A percentile compares a stretch with the other conserved stretches of the same genome.
Conservation (phyloP, 441 rosid species). For the Gossypium laxum region DNA sequence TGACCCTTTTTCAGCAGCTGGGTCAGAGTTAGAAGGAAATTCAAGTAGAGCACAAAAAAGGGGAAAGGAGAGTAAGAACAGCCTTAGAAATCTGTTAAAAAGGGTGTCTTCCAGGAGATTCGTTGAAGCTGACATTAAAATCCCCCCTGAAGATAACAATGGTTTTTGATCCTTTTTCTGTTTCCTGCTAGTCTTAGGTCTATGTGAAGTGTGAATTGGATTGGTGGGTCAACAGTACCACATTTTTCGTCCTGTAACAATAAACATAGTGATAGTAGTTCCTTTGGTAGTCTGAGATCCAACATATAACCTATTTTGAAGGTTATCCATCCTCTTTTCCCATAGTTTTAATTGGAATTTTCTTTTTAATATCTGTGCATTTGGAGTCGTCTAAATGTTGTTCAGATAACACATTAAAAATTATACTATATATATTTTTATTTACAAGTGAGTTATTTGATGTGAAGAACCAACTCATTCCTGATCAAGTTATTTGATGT, state of each 20-base stretch:
- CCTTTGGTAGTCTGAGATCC: background rate
- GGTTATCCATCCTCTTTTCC: background rate
- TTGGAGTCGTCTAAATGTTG: background rate
- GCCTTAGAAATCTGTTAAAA: slow-evolving; percentile 41
- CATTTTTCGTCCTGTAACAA: background rate
- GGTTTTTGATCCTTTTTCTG: slow-evolving; percentile 9
- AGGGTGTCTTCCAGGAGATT: slow-evolving; percentile 40
- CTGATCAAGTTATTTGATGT: too few relatives aligned
- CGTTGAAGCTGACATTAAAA: slow-evolving; percentile 15
- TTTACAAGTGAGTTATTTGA: background rate
- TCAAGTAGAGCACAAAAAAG: slow-evolving; percentile 16
- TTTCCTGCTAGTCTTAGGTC: background rate
- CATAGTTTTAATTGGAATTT: background rate
- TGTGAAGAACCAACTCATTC: too few relatives aligned
- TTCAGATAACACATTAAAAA: too few relatives aligned
- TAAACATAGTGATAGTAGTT: background rate
- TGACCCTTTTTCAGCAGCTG: slow-evolving; percentile 20
- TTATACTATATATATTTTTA: too few relatives aligned
- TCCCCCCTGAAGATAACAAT: slow-evolving; percentile 12
- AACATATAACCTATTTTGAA: background rate
- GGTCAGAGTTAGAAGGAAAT: background rate
- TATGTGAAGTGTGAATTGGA: background rate
- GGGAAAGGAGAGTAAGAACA: slow-evolving; percentile 39
- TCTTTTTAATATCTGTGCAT: background rate
- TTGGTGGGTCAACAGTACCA: background rate